Evolutionary conservation across 2,329 filamentous ascomycete species (phyloP).

Genomic region (Pseudogymnoascus sp.): DNA sequence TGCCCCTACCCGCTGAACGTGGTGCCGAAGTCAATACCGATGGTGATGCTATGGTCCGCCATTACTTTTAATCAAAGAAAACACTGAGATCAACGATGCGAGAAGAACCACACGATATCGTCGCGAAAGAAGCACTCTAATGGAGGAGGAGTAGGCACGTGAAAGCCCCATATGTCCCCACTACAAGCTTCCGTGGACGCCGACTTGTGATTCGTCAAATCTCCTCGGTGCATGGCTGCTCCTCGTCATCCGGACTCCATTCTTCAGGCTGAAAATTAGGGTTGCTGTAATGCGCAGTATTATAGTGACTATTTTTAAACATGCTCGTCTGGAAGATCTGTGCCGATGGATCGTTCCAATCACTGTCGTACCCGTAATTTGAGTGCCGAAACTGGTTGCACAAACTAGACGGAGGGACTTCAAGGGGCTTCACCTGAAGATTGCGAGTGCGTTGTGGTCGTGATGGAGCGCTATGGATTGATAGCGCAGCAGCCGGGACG

Average conservation of each 20-base stretch:
- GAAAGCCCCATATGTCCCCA: too few species aligned
- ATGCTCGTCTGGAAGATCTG: constrained; percentile 38
- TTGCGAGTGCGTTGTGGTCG: background rate
- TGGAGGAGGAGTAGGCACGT: too few species aligned
- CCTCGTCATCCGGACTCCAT: constrained; percentile 29
- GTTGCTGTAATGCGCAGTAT: constrained; percentile 58
- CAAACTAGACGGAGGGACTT: background rate
- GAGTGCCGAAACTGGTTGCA: constrained; percentile 24
- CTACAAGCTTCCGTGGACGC: background rate
- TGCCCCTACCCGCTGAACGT: too few species aligned
- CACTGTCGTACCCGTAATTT: constrained; percentile 16
- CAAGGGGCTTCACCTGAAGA: background rate
- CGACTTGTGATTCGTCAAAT: background rate
- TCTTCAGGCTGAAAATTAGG: constrained; percentile 51
- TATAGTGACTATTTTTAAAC: constrained; percentile 60
- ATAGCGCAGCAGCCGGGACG: constrained; percentile 21
- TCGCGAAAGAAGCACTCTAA: too few species aligned
- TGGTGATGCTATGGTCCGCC: too few species aligned
- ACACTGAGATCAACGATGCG: too few species aligned
- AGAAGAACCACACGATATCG: too few species aligned
- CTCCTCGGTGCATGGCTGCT: background rate
- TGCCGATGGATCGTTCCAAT: constrained; percentile 20
- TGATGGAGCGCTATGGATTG: constrained; percentile 19
- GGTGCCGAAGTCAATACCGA: too few species aligned
- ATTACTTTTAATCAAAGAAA: too few species aligned